Evolutionary conservation across 352 stramenopile genomes (phyloP), one percentile per base, ranked within the genome.

Genomic region (Phytopythium litorale): DNA sequence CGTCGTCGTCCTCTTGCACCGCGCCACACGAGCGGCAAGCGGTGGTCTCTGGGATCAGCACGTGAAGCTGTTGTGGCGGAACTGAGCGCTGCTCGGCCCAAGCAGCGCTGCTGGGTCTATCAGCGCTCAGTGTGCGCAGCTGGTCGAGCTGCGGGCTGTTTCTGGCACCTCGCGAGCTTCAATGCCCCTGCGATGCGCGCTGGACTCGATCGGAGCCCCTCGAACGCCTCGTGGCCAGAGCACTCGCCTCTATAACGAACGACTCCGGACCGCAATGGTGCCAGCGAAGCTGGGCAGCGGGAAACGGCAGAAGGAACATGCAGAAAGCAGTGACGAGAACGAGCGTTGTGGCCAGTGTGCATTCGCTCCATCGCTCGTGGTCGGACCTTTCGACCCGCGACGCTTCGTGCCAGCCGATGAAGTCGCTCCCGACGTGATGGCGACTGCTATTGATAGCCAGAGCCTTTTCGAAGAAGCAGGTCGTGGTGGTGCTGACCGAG

Each of bases 231-330:
- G 46, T 35, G 13, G 15, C 16, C 28, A 38, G 48, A n/a, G 13
- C 7, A 15, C 48, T 37, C 15, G 25, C n/a, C 48, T 54, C 48
- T 37, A 38, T 54, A 54, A 54, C 48, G 48, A 54, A 15, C 48
- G 12, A 4, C 1, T 54, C 48, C 28, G 48, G 28, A n/a, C 48
- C 13, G 25, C 21, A 28, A 32, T n/a, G 9, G n/a, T n/a, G 21
- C 21, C 7, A 18, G 21, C n/a, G 7, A 51, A 12, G 9, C 35
- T 16, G 35, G 12, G 9, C 9, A 40, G 2, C 4, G 12, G 16
- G 28, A 54, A 54, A 54, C 48, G 23, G 15, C 28, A 38, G 48
- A 54, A 54, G 12, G 48, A 54, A 54, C 11, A 13, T 18, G 48
- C 25, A 52, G 23, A n/a, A 16, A 25, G 15, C 45, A 18, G 45